A percentile compares a stretch with the other conserved stretches of the same genome.
Evolutionary conservation across 2,329 filamentous ascomycete species (phyloP).

Genomic region (Beauveria varroae): DNA sequence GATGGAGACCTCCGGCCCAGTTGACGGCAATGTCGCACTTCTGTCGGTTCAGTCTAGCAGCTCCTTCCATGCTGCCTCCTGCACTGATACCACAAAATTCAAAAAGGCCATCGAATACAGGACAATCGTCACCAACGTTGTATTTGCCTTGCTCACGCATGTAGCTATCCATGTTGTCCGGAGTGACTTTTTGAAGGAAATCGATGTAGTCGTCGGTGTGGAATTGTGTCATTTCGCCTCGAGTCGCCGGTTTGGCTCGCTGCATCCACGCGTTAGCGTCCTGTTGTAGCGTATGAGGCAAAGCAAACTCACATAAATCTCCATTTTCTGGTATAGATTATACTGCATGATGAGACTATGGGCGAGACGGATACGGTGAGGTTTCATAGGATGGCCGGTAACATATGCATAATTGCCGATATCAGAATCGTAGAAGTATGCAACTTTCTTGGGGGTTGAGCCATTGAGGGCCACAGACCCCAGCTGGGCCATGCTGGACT

Average conservation of each 20-base stretch:
- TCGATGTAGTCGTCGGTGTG: slow-evolving; percentile 95
- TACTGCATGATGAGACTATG: slow-evolving; percentile 97
- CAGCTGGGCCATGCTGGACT: slow-evolving; percentile 28
- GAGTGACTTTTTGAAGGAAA: slow-evolving; percentile 89
- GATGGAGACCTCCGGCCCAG: slow-evolving; percentile 94
- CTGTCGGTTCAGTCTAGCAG: slow-evolving; percentile 77
- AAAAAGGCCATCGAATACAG: slow-evolving; percentile 95
- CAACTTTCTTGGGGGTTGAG: slow-evolving; percentile 66
- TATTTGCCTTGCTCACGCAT: slow-evolving; percentile 82
- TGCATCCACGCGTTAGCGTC: slow-evolving; percentile 34
- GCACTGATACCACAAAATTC: slow-evolving; percentile 94
- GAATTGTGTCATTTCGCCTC: slow-evolving; percentile 87
- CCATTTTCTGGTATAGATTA: slow-evolving; percentile 93
- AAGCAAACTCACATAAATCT: slow-evolving; percentile 71
- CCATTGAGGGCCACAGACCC: slow-evolving; percentile 41
- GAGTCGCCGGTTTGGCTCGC: slow-evolving; percentile 79
- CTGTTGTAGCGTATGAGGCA: not conserved
- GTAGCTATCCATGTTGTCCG: slow-evolving; percentile 96
- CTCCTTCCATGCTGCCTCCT: slow-evolving; percentile 88
- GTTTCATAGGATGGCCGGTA: slow-evolving; percentile 97
- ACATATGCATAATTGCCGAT: slow-evolving; percentile 98
- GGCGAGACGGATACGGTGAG: slow-evolving; percentile 87
- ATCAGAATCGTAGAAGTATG: slow-evolving; percentile 97
- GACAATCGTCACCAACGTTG: slow-evolving; percentile 94
- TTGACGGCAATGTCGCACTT: slow-evolving; percentile 97